Evolutionary conservation across 768 basidiomycete genomes (phyloP).

Genomic region (Mycena floridula): DNA sequence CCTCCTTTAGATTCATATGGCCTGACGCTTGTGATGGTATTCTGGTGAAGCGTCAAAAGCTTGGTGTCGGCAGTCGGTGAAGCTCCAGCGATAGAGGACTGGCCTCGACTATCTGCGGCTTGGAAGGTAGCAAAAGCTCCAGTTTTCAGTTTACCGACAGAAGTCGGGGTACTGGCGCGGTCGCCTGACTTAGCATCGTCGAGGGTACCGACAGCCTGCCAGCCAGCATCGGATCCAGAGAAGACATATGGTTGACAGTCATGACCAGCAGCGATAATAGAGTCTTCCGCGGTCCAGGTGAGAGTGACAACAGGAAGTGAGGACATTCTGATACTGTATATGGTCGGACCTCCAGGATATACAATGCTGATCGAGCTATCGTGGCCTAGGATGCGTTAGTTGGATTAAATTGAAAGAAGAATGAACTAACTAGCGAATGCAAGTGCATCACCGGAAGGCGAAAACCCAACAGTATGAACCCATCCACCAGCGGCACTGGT

Average conservation of each 20-base stretch:
- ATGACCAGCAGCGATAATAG: slow-evolving; percentile 89
- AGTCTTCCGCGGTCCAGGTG: slow-evolving; percentile 77
- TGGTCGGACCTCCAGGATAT: slow-evolving; percentile 73
- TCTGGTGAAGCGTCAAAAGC: slow-evolving; percentile 90
- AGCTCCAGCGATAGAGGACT: slow-evolving; percentile 19
- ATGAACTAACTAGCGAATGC: slow-evolving; percentile 81
- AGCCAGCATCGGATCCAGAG: slow-evolving; percentile 67
- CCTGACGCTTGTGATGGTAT: slow-evolving; percentile 91
- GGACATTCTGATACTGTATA: slow-evolving; percentile 70
- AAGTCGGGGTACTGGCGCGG: slow-evolving; percentile 33
- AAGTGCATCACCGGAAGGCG: slow-evolving; percentile 89
- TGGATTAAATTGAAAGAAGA: neutral
- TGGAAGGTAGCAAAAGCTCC: slow-evolving; percentile 94
- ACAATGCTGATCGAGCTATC: slow-evolving; percentile 92
- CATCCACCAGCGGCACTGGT: slow-evolving; percentile 86
- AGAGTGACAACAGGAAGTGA: slow-evolving; percentile 82
- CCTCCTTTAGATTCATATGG: slow-evolving; percentile 60
- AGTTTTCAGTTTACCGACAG: slow-evolving; percentile 78
- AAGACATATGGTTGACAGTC: slow-evolving; percentile 95
- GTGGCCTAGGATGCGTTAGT: slow-evolving; percentile 55
- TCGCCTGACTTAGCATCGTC: slow-evolving; percentile 64
- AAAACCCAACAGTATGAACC: slow-evolving; percentile 96
- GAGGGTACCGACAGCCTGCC: slow-evolving; percentile 75
- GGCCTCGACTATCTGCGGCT: slow-evolving; percentile 80
- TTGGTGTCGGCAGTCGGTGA: slow-evolving; percentile 54